A percentile compares a stretch with the other conserved stretches of the same genome.
Conservation (phyloP, 768 basidiomycete species). For the Leccinum longicurvipes region DNA sequence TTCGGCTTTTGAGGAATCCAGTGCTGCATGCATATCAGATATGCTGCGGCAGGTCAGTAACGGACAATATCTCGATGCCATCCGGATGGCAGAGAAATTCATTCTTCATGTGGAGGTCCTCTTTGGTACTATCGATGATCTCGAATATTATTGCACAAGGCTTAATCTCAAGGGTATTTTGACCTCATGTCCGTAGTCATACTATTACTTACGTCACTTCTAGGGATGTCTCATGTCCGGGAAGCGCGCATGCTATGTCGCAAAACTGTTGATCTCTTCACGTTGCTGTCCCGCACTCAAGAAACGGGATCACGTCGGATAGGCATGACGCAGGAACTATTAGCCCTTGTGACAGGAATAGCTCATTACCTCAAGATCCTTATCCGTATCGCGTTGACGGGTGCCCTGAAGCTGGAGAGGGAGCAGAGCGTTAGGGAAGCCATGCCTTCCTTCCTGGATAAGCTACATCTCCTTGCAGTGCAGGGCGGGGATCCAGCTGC, state of each 20-base stretch:
- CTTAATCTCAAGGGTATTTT: constrained; percentile 77
- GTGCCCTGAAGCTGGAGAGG: constrained; percentile 91
- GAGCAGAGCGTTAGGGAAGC: constrained; percentile 82
- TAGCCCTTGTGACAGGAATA: constrained; percentile 96
- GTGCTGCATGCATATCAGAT: constrained; percentile 97
- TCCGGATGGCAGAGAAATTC: constrained; percentile 98
- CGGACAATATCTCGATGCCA: constrained; percentile 93
- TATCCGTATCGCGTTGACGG: constrained; percentile 95
- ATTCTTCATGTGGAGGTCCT: constrained; percentile 97
- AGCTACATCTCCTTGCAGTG: constrained; percentile 86
- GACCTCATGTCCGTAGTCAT: background rate
- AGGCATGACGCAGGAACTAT: constrained; percentile 96
- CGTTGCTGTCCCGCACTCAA: constrained; percentile 91
- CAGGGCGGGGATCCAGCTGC: constrained; percentile 80
- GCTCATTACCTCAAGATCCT: constrained; percentile 99
- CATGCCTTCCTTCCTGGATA: constrained; percentile 87
- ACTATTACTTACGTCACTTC: constrained; percentile 12
- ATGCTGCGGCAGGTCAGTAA: constrained; percentile 98
- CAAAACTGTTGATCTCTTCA: constrained; percentile 98
- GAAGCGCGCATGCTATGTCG: constrained; percentile 98
- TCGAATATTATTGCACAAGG: constrained; percentile 82
- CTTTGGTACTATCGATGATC: constrained; percentile 95
- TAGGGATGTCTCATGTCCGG: constrained; percentile 96
- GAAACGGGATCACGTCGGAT: constrained; percentile 86
- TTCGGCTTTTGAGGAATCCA: constrained; percentile 98